These are phyloP conservation scores for Podaxis carcinomalis DNA, from an alignment of 768 basidiomycete species.

Conservation along the genomic window DNA sequence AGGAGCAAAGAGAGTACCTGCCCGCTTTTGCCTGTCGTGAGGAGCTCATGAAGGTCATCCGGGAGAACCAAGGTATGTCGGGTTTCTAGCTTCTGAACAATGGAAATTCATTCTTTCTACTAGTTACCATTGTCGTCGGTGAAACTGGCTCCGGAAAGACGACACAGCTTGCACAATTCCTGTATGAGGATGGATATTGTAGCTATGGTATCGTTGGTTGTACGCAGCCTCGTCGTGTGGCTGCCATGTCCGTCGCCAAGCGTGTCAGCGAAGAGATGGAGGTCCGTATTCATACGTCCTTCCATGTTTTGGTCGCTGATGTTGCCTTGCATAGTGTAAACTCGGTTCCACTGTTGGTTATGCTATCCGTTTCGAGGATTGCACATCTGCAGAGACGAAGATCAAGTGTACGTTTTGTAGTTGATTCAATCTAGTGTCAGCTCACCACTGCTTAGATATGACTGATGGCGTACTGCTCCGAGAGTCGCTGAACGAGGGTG, in stretches of 20 bases:
- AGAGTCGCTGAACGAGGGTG: conserved; percentile 98
- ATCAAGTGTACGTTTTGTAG: conserved; percentile 73
- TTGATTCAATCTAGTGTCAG: conserved; percentile 7
- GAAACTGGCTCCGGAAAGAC: conserved; percentile 99
- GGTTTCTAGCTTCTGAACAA: not conserved
- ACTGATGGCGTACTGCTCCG: conserved; percentile 98
- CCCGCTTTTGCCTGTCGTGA: conserved; percentile 98
- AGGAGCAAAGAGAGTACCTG: conserved; percentile 94
- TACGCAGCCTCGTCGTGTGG: conserved; percentile 97
- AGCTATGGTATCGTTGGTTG: conserved; percentile 88
- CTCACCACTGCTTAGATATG: conserved; percentile 62
- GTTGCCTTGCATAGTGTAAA: conserved; percentile 56
- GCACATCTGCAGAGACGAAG: conserved; percentile 88
- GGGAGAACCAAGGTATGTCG: conserved; percentile 87
- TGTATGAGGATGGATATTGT: conserved; percentile 97
- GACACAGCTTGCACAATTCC: conserved; percentile 90
- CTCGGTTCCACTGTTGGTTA: conserved; percentile 91
- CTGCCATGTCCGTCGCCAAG: conserved; percentile 99
- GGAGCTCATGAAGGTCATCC: conserved; percentile 79
- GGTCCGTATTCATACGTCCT: conserved; percentile 37
- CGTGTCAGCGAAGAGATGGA: conserved; percentile 99
- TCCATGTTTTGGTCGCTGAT: conserved; percentile 1
- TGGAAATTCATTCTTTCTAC: conserved; percentile 4
- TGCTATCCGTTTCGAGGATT: conserved; percentile 98
- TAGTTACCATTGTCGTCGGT: conserved; percentile 94